Base-by-base conservation (phyloP, 2,329 filamentous ascomycete species). In the Albifimbria verrucaria region DNA sequence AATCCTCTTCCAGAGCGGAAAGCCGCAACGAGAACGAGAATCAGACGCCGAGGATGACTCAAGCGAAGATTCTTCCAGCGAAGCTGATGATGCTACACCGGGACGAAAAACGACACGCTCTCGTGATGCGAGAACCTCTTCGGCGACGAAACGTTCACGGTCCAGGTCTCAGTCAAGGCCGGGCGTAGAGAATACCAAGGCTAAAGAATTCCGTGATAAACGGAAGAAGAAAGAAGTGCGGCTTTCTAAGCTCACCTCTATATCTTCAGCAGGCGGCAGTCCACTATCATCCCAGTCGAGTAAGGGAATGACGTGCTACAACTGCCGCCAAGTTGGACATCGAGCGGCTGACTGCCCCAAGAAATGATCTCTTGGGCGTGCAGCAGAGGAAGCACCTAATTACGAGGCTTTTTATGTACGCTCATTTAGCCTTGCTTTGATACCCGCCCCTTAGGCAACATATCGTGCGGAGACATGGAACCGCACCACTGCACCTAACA, bases 221-320 rank as follows among this genome's bases (percentile, higher is more conserved):
- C 75, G 84, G 44, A 79, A 82, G 61, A 84, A 84, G 67, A 87
- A 86, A 66, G 82, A 87, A 52, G 77, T 89, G 49, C 86, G 86
- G 55, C 70, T 90, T 52, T 87, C 87, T 62, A 77, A 77, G 22
- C 65, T 86, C 52, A 79, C 76, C 4, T 86, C 83, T 1, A 82
- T 90, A 46, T 89, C 86, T n/a, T 64, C 64, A 2, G 63, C 60
- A 2, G 69, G 68, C 18, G 62, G 55, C 39, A 62, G 39, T 36
- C 57, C 62, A 24, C 56, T 58, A 50, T 56, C 59, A 32, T 52
- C 65, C 2, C 50, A 58, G n/a, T 60, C 52, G 44, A 52, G 50
- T 50, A 65, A 64, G 46, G 25, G 59, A 22, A 61, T 68, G 57
- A 74, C 73, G 45, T 90, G 87, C 65, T 82, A 80, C 68, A 77